phyloP scores from a whole-genome alignment of 179 eudicot genomes.

The Gypsophila paniculata region DNA sequence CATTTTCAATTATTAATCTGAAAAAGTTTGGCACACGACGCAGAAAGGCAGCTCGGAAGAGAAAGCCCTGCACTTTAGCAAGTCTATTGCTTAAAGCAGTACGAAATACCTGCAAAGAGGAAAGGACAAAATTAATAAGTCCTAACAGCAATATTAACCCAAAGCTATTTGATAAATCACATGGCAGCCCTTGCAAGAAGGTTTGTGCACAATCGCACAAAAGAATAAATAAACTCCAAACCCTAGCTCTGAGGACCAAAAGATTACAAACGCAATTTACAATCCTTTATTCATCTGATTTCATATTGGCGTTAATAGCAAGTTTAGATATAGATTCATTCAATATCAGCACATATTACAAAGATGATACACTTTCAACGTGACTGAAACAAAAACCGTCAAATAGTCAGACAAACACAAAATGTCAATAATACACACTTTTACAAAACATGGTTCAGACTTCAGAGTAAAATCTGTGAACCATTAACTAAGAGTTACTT shows the following conservation, averaged over 20 bases:
- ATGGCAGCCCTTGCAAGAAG: conserved; percentile 3
- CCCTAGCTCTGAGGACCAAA: too few species aligned
- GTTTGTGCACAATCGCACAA: too few species aligned
- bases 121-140: not conserved
- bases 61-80: conserved; percentile 96
- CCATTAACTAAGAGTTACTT: too few species aligned
- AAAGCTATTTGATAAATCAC: conserved; percentile 7
- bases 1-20: conserved; percentile 83
- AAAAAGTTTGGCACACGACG: conserved; percentile 83
- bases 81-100: conserved; percentile 92
- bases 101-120: conserved; percentile 63
- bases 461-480: too few species aligned
- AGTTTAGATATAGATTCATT: not conserved
- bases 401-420: not conserved
- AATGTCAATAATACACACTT: not conserved
- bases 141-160: not conserved
- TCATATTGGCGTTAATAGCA: too few species aligned
- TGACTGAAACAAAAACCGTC: not conserved
- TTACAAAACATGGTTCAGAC: not conserved
- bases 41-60: conserved; percentile 96
- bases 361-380: not conserved
- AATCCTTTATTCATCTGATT: too few species aligned
- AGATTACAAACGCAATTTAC: too few species aligned
- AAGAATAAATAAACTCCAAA: too few species aligned
- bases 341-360: conserved; percentile 1